Conservation (phyloP, 2,329 filamentous ascomycete genomes). For the Metarhizium robertsii region DNA sequence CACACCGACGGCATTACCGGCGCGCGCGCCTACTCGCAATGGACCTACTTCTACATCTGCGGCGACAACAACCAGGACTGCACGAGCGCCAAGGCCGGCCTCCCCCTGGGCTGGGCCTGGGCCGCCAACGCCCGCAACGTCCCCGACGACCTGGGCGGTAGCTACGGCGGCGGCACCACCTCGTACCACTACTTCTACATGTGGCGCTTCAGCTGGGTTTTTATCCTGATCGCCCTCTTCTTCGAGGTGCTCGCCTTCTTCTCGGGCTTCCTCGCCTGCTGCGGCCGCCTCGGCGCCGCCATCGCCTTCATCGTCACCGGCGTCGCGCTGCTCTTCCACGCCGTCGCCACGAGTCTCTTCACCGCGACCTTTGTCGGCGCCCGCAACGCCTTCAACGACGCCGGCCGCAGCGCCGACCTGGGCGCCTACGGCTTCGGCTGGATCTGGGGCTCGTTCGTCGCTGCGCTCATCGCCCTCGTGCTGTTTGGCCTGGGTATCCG, state of each 20-base stretch:
- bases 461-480: slow-evolving; percentile 55
- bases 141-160: slow-evolving; percentile 37
- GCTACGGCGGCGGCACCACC: slow-evolving; percentile 44
- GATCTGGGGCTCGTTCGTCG: slow-evolving; percentile 62
- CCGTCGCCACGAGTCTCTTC: slow-evolving; percentile 60
- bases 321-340: slow-evolving; percentile 60
- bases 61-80: slow-evolving; percentile 56
- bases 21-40: slow-evolving; percentile 61
- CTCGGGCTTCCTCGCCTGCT: slow-evolving; percentile 59
- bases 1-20: slow-evolving; percentile 64
- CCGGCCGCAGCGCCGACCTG: slow-evolving; percentile 47
- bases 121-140: slow-evolving; percentile 33
- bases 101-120: slow-evolving; percentile 67
- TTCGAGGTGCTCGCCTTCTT: slow-evolving; percentile 63
- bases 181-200: slow-evolving; percentile 64
- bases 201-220: slow-evolving; percentile 88
- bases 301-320: slow-evolving; percentile 49
- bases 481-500: slow-evolving; percentile 58
- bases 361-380: slow-evolving; percentile 64
- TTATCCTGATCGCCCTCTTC: slow-evolving; percentile 77
- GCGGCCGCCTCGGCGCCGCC: slow-evolving; percentile 59
- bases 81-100: slow-evolving; percentile 48
- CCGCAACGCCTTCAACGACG: slow-evolving; percentile 53
- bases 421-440: slow-evolving; percentile 67
- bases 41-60: slow-evolving; percentile 88